A percentile compares a stretch with the other conserved stretches of the same genome.
These are phyloP conservation scores for Arachnomyces sp. DNA, from an alignment of 2,329 filamentous ascomycete species.

Conservation along the genomic window DNA sequence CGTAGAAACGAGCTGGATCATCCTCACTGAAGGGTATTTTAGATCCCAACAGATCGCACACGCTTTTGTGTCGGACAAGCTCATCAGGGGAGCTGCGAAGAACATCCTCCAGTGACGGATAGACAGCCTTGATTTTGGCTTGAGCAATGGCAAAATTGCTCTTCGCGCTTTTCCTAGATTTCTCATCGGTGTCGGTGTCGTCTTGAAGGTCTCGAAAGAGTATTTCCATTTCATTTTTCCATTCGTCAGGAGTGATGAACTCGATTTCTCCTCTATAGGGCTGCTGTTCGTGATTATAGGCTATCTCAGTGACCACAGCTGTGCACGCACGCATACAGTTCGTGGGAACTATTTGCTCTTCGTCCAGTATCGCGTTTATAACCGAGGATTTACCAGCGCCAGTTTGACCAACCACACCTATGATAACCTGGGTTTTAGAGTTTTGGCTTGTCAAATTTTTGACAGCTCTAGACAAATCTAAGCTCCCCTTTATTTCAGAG, in stretches of 20 bases:
- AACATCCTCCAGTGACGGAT: slow-evolving; percentile 33
- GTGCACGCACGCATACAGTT: slow-evolving; percentile 58
- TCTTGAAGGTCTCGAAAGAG: slow-evolving; percentile 45
- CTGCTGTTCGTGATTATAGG: slow-evolving; percentile 44
- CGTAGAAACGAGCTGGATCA: slow-evolving; percentile 37
- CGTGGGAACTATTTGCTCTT: slow-evolving; percentile 50
- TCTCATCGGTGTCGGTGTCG: slow-evolving; percentile 32
- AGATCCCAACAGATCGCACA: slow-evolving; percentile 41
- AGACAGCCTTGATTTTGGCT: slow-evolving; percentile 36
- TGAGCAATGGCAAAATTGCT: slow-evolving; percentile 35
- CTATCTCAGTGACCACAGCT: slow-evolving; percentile 54
- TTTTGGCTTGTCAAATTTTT: slow-evolving; percentile 37
- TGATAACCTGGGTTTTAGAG: slow-evolving; percentile 38
- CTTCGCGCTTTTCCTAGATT: slow-evolving; percentile 26
- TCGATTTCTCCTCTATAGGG: slow-evolving; percentile 51
- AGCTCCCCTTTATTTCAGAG: background rate
- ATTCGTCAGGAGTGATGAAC: slow-evolving; percentile 48
- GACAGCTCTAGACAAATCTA: slow-evolving; percentile 21
- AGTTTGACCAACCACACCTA: slow-evolving; percentile 56
- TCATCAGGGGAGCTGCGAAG: slow-evolving; percentile 27
- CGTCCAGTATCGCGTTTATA: slow-evolving; percentile 57
- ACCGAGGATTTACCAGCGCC: slow-evolving; percentile 56
- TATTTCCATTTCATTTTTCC: slow-evolving; percentile 45
- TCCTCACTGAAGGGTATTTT: slow-evolving; percentile 34
- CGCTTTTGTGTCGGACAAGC: slow-evolving; percentile 36